Evolutionary conservation across 768 basidiomycete species (phyloP).

Genomic region (Mycena floridula): DNA sequence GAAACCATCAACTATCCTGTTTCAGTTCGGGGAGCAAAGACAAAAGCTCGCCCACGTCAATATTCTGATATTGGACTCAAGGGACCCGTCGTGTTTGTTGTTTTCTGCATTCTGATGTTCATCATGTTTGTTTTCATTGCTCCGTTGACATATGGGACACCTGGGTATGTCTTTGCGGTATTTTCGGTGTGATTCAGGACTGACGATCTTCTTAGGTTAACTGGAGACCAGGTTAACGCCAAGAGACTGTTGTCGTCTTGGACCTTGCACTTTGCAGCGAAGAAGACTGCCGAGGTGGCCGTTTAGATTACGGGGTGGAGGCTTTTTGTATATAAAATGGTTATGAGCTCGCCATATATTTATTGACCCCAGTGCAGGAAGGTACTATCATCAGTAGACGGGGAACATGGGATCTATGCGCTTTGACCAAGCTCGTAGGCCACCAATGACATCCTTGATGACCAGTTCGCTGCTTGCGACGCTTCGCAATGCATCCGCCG

Average conservation of each 20-base stretch:
- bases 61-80: conserved; percentile 75
- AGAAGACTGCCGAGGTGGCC: conserved; percentile 38
- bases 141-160: conserved; percentile 94
- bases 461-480: conserved; percentile 20
- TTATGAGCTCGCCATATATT: no score
- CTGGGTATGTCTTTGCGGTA: no score
- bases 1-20: conserved; percentile 91
- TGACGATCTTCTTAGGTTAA: conserved; percentile 46
- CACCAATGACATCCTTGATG: conserved; percentile 70
- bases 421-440: conserved; percentile 73
- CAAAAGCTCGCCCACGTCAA: conserved; percentile 40
- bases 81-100: conserved; percentile 57
- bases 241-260: conserved; percentile 81
- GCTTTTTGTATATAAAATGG: no score
- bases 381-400: conserved; percentile 76
- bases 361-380: no score
- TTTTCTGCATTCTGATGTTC: conserved; percentile 57
- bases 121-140: conserved; percentile 60
- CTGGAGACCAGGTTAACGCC: conserved; percentile 79
- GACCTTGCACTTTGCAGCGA: conserved; percentile 91
- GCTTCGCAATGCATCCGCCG: conserved; percentile 56
- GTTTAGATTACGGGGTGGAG: not conserved
- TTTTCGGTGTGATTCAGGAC: conserved; percentile 12
- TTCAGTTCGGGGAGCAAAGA: conserved; percentile 67
- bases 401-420: conserved; percentile 76